phyloP scores from a whole-genome alignment of 495 filamentous ascomycete species.

The Hyaloscypha hepaticicola region DNA sequence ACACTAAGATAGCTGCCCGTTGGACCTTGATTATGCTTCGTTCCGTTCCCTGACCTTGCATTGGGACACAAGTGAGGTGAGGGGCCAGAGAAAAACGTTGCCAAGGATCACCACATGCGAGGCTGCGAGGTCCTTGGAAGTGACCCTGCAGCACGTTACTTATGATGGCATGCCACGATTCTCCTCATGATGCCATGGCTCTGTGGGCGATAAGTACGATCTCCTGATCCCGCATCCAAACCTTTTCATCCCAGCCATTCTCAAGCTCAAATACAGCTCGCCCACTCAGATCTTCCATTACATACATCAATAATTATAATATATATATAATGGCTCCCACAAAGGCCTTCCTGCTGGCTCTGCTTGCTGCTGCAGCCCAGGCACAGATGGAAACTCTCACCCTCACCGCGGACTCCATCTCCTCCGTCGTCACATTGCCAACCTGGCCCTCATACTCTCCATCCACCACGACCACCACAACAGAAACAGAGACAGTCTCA shows the following conservation, averaged over 20 bases:
- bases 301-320: background rate
- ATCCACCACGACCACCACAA: constrained; percentile 2
- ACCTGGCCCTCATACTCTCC: background rate
- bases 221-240: background rate
- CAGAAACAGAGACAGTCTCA: background rate
- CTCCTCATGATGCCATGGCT: background rate
- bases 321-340: background rate
- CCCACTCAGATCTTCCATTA: background rate
- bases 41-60: too few relatives aligned
- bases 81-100: background rate
- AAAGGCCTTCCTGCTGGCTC: background rate
- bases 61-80: background rate
- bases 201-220: background rate
- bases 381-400: background rate
- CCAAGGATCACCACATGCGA: background rate
- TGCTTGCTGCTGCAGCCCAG: background rate
- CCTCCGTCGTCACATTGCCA: background rate
- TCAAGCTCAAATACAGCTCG: background rate
- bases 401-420: background rate
- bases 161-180: constrained; percentile 4
- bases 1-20: background rate
- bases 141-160: background rate
- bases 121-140: constrained; percentile 2
- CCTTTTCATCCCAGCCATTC: background rate
- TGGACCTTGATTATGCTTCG: background rate